Evolutionary conservation across 805 yeast genomes (phyloP).

Genomic region (Yarrowia osloensis): DNA sequence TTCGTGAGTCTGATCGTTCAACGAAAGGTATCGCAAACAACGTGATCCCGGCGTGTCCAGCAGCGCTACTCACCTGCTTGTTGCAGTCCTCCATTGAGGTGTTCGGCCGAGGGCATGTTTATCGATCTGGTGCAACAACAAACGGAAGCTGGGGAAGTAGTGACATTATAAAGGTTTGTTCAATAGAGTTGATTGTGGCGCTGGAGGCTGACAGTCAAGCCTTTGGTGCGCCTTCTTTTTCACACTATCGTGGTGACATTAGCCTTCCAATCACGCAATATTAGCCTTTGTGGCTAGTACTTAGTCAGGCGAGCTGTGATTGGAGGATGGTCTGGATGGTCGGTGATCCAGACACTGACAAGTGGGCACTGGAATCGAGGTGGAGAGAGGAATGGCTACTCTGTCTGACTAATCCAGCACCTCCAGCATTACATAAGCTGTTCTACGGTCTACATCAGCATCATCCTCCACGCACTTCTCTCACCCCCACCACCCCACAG

Average conservation of each 20-base stretch:
- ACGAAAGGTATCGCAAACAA: no score
- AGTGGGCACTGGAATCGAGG: no score
- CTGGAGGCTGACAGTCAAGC: constrained; percentile 30
- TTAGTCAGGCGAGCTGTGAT: constrained; percentile 7
- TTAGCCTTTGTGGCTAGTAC: constrained; percentile 30
- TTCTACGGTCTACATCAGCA: no score
- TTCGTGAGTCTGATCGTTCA: no score
- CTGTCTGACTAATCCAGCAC: no score
- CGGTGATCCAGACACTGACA: no score
- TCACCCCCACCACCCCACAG: neutral
- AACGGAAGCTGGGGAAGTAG: neutral
- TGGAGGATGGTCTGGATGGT: constrained; percentile 22
- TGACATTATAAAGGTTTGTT: constrained; percentile 24
- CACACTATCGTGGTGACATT: constrained; percentile 30
- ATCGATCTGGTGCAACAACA: neutral
- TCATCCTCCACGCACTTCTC: neutral
- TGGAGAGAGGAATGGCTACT: no score
- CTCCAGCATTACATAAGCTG: no score
- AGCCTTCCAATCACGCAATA: constrained; percentile 30
- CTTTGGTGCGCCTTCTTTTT: constrained; percentile 19
- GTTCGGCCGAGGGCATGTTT: constrained; percentile 21
- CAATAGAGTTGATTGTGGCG: constrained; percentile 32
- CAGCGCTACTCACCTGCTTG: constrained; percentile 30
- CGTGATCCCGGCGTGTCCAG: no score
- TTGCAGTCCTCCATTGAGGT: constrained; percentile 14